These are phyloP conservation scores for Ceratobasidium theobromae DNA, from an alignment of 1,284 basidiomycete species.

Conservation along the genomic window DNA sequence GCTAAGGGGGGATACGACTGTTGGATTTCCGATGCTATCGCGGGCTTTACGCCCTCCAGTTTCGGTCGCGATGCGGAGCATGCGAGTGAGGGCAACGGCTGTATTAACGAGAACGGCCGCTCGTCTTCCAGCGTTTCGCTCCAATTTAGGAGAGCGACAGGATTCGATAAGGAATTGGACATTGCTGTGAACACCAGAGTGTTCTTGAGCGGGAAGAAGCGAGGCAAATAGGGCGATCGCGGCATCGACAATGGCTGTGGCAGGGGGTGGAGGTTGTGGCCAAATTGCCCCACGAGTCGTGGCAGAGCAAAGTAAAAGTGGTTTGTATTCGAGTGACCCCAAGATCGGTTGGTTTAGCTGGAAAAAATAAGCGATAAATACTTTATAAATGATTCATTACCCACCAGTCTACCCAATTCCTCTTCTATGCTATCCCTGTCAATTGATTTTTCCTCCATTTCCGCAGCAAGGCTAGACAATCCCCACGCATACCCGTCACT, in stretches of 20 bases:
- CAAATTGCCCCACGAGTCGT: constrained; percentile 50
- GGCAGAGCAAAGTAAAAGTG: constrained; percentile 64
- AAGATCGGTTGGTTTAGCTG: constrained; percentile 80
- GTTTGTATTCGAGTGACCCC: constrained; percentile 85
- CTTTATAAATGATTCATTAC: constrained; percentile 38
- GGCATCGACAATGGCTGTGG: constrained; percentile 85
- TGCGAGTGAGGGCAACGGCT: constrained; percentile 75
- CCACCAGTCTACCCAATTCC: constrained; percentile 70
- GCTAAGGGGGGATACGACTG: constrained; percentile 69
- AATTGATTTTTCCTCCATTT: constrained; percentile 56
- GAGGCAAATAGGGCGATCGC: constrained; percentile 84
- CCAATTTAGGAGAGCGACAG: constrained; percentile 75
- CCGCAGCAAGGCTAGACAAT: constrained; percentile 67
- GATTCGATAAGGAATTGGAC: constrained; percentile 72
- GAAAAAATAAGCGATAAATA: background rate
- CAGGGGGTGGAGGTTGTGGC: constrained; percentile 70
- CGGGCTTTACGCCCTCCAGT: constrained; percentile 56
- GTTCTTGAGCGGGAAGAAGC: constrained; percentile 78
- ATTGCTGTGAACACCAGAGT: constrained; percentile 64
- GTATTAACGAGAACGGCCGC: constrained; percentile 85
- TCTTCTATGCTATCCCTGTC: constrained; percentile 80
- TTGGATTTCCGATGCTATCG: constrained; percentile 68
- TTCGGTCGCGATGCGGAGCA: constrained; percentile 60
- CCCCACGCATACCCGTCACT: constrained; percentile 92
- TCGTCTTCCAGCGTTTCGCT: constrained; percentile 86